These are phyloP conservation scores for Dentipellis fragilis DNA, from an alignment of 768 basidiomycete genomes.

Conservation along the genomic window DNA sequence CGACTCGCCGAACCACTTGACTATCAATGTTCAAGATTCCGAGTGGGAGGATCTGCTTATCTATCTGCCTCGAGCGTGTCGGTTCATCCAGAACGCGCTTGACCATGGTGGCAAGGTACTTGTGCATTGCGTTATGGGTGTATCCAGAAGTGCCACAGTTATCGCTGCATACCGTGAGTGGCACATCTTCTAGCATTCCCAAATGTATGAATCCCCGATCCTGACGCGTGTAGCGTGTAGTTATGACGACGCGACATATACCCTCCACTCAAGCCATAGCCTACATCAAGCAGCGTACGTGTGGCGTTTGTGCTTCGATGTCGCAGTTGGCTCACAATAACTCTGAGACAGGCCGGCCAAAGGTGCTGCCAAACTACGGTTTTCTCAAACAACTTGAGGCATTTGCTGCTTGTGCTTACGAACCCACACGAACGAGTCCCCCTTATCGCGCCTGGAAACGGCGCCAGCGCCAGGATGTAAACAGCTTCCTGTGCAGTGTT, in stretches of 20 bases:
- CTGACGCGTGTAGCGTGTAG: not conserved
- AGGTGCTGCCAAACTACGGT: constrained; percentile 31
- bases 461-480: constrained; percentile 41
- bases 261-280: constrained; percentile 7
- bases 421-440: constrained; percentile 29
- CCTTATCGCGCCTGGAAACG: constrained; percentile 53
- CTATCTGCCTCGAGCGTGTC: constrained; percentile 48
- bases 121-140: constrained; percentile 66
- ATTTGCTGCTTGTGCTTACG: constrained; percentile 42
- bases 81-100: constrained; percentile 54
- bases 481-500: constrained; percentile 39
- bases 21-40: constrained; percentile 47
- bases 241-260: constrained; percentile 10
- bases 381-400: constrained; percentile 51
- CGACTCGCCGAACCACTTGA: constrained; percentile 60
- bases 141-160: constrained; percentile 62
- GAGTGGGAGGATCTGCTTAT: constrained; percentile 51
- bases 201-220: not conserved
- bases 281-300: constrained; percentile 28
- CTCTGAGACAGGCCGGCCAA: constrained; percentile 24
- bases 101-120: constrained; percentile 43
- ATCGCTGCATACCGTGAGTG: constrained; percentile 68
- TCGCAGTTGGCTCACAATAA: constrained; percentile 1
- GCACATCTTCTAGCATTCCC: not conserved
- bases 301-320: constrained; percentile 1